Evolutionary conservation across 768 basidiomycete genomes (phyloP).

Genomic region (Porpolomopsis calyptriformis): DNA sequence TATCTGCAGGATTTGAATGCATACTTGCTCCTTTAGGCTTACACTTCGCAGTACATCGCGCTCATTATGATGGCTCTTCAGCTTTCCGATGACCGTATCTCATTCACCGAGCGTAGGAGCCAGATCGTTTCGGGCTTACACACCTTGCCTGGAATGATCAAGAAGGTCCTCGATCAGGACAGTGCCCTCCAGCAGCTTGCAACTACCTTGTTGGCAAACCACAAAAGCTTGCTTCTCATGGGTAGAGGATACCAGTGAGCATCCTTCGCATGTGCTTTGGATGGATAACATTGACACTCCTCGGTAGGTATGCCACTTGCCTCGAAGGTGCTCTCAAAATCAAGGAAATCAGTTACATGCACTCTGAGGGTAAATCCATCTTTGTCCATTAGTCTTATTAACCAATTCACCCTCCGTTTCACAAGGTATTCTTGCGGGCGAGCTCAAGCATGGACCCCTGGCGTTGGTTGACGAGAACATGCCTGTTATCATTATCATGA

Average conservation of each 20-base stretch:
- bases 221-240: conserved; percentile 88
- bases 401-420: conserved; percentile 2
- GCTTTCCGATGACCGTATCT: conserved; percentile 93
- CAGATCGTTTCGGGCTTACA: conserved; percentile 92
- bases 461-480: conserved; percentile 98
- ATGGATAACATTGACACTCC: conserved; percentile 8
- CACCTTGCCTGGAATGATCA: conserved; percentile 82
- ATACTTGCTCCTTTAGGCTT: conserved; percentile 47
- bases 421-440: conserved; percentile 87
- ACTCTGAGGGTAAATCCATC: conserved; percentile 48
- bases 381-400: not conserved
- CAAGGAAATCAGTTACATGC: conserved; percentile 97
- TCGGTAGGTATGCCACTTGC: conserved; percentile 77
- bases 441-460: conserved; percentile 97
- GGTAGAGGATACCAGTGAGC: conserved; percentile 88
- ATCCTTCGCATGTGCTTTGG: conserved; percentile 2
- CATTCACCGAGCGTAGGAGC: conserved; percentile 79
- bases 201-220: conserved; percentile 61
- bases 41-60: conserved; percentile 98
- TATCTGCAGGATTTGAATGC: conserved; percentile 4
- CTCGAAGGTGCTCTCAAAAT: conserved; percentile 98
- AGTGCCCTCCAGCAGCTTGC: conserved; percentile 70
- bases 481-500: conserved; percentile 99
- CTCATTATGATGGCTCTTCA: conserved; percentile 98
- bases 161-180: conserved; percentile 76